Evolutionary conservation across 345 rosid genomes (phyloP), one percentile per base, ranked within the genome.

Genomic region (Xanthoceras sorbifolium): DNA sequence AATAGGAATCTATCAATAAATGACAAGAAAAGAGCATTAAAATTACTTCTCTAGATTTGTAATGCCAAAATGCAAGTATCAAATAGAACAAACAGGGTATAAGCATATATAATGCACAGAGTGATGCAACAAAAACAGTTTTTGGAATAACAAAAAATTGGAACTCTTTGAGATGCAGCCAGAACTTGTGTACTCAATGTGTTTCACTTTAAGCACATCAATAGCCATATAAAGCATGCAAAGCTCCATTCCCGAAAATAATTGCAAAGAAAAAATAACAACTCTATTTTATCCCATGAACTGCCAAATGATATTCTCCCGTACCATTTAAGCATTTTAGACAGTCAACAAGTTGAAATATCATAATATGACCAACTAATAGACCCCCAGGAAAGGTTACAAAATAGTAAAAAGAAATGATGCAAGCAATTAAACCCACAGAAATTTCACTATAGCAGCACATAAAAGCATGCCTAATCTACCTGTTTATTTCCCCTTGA

Each of bases 401-500:
- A 25, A 25, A 42, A 60, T 34, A 52, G 5, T 32, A 40, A 60
- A 72, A 61, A 2, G 3, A 61, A 73, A 57, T n/a, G 62, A 57
- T 17, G n/a, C 55, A 17, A 50, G 12, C 26, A 57, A 22, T 57
- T 57, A 57, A 57, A 22, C 25, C 59, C 28, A 42, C 1, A 32
- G 32, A 40, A 44, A 62, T 73, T 42, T 29, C 32, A 18, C 22
- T 31, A 66, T 20, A 69, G 66, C 14, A 44, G 8, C 60, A 18
- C 9, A 62, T 48, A 34, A 64, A 36, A 50, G 36, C 71, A 76
- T 67, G 75, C 67, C 64, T 48, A 52, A n/a, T 63, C 75, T 79
- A 91, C 99, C 92, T 95, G 98, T 77, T 84, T 91, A 78, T 93
- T 89, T 76, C 99, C 95, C 81, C 87, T 89, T 40, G 94, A 90